Evolutionary conservation across 2,329 filamentous ascomycete genomes (phyloP), one percentile per base, ranked within the genome.

Genomic region (Dothistroma septosporum): DNA sequence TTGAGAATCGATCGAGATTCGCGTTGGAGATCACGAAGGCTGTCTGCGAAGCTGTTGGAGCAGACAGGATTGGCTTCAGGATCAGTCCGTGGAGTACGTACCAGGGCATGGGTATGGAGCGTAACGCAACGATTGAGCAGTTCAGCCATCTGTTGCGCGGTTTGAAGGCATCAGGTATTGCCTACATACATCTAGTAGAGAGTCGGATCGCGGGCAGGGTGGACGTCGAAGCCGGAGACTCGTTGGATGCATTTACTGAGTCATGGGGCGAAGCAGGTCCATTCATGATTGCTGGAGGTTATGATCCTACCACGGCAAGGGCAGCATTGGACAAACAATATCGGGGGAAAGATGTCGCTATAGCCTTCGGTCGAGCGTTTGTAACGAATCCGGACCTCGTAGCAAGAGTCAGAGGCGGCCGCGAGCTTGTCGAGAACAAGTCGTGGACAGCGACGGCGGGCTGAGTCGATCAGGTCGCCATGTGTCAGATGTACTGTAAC

Each of bases 171-270:
- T 70, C 86, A 1, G 77, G 80, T 1, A 74, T 90, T 14, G 81
- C 85, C 0, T 89, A 85, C 68, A 70, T 88, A 1, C 85, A 88
- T 69, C 60, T 88, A 0, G 75, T 89, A 8, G 85, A 89, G 68
- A 79, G 83, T 0, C 79, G 84, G 0, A 74, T 86, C 4, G 72
- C 76, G 0, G 80, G 80, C 0, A 73, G 69, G 52, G 67, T 69
- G 0, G 79, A 83, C 44, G 44, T 71, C 2, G 52, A 60, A 44
- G 53, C 52, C n/a, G 53, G 52, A 14, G 70, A 73, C 6, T 72
- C 75, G 58, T 67, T 82, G 59, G 75, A 80, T 28, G 80, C 78
- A 66, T 70, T 82, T 53, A 55, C 83, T 37, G 67, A 78, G 60
- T 70, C 76, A 9, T 84, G 80, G 79, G 72, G 70, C 21, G 74